Conservation (phyloP, 441 rosid species). For the Pelargonium fulgidum region DNA sequence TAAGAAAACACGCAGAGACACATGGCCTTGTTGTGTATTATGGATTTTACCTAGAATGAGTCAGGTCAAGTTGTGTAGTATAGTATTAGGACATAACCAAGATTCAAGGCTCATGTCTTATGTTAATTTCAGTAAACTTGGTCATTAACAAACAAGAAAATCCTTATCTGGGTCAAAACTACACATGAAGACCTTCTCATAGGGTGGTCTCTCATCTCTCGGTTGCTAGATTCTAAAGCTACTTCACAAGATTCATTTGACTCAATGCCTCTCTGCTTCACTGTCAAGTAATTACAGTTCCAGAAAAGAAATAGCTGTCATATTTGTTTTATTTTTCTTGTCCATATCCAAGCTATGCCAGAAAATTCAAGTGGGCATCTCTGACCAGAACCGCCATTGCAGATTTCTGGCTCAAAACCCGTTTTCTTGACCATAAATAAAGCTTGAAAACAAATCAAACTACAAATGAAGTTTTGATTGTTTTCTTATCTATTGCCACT, state of each 20-base stretch:
- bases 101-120: neutral
- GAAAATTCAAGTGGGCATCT: neutral
- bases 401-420: neutral
- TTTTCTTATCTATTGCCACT: neutral
- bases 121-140: neutral
- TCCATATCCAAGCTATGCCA: neutral
- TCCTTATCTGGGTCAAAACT: neutral
- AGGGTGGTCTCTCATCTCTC: neutral
- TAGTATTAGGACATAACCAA: neutral
- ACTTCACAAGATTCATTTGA: neutral
- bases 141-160: neutral
- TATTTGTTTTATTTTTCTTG: neutral
- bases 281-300: neutral
- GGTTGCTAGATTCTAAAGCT: neutral
- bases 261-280: neutral
- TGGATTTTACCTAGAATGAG: neutral
- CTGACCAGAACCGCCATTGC: neutral
- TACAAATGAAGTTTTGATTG: neutral
- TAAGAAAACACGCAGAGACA: neutral
- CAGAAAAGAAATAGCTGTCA: neutral
- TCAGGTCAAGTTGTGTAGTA: neutral
- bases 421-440: neutral
- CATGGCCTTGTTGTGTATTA: neutral
- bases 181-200: neutral
- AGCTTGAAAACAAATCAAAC: neutral